Evolutionary conservation across 768 basidiomycete genomes (phyloP), one percentile per base, ranked within the genome.

Genomic region (Heimioporus sp.): DNA sequence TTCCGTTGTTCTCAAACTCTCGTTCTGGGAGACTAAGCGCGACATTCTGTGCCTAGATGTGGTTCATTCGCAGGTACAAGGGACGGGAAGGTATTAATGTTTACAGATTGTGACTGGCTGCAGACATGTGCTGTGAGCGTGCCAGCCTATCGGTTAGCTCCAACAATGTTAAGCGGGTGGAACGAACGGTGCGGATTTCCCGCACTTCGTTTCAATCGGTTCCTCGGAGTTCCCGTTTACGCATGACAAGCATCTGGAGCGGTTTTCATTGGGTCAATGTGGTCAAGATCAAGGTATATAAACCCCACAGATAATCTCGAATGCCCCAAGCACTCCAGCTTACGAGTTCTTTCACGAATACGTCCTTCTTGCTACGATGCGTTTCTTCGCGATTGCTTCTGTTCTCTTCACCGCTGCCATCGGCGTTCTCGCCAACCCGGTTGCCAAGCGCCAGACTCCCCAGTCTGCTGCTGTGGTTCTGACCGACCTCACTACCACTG

Each of bases 221-320:
- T 34, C 48, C 48, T 57, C 41, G 36, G 43, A 53, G 32, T 46
- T n/a, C 49, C 38, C 21, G 42, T 52, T 20, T 5, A 21, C 51
- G 45, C 28, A 17, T 7, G n/a, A 16, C n/a, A 12, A 4, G 17
- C n/a, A 24, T 31, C 17, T 21, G 16, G 5, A 13, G 9, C 1
- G 9, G 28, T 20, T 28, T 43, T 32, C 20, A 9, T 21, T 12
- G 13, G 24, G n/a, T 46, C 17, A 43, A 17, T 12, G 10, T 34
- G 30, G 41, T 35, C 30, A 35, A 6, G n/a, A 24, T 20, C 28
- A n/a, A 51, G 46, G 39, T 60, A 59, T 52, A 52, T 52, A 55
- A 60, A 49, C 43, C 52, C 35, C 17, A 10, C 30, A n/a, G 17
- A 11, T 32, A 12, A 24, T 31, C 41, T 36, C 13, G 37, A 43